Evolutionary conservation across 2,329 filamentous ascomycete species (phyloP).

Genomic region (Pseudocercospora crystallina): DNA sequence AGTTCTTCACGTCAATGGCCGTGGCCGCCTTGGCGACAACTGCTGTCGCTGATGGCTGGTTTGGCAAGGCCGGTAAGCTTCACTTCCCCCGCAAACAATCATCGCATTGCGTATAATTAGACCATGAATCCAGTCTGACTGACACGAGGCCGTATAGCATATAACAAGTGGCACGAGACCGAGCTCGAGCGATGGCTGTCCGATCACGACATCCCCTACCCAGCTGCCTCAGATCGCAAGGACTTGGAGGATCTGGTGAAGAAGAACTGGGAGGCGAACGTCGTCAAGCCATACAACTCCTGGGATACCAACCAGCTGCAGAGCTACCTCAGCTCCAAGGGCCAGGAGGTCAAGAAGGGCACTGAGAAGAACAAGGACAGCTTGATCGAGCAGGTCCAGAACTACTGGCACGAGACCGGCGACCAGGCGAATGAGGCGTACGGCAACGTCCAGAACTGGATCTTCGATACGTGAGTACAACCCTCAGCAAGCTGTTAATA

Average conservation of each 20-base stretch:
- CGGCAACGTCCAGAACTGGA: conserved; percentile 77
- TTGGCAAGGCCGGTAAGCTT: conserved; percentile 75
- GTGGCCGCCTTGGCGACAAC: conserved; percentile 70
- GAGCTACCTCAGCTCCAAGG: conserved; percentile 68
- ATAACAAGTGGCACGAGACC: conserved; percentile 98
- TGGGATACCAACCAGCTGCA: conserved; percentile 72
- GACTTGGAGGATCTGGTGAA: conserved; percentile 90
- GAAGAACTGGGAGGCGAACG: conserved; percentile 80
- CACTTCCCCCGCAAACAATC: not conserved
- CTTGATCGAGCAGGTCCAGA: conserved; percentile 68
- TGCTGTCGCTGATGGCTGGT: conserved; percentile 76
- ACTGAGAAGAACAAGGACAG: conserved; percentile 68
- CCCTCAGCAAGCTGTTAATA: not conserved
- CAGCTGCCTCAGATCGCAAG: conserved; percentile 86
- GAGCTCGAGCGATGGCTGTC: conserved; percentile 96
- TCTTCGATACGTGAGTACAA: conserved; percentile 70
- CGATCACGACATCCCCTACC: conserved; percentile 87
- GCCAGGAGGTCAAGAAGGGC: conserved; percentile 65
- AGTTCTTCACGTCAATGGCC: conserved; percentile 68
- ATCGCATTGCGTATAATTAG: not conserved
- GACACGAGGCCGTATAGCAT: conserved; percentile 58
- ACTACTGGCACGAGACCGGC: conserved; percentile 74
- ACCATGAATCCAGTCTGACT: conserved; percentile 29
- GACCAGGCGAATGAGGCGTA: conserved; percentile 74
- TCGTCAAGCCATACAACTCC: conserved; percentile 70